These are phyloP conservation scores for Nakazawaea wyomingensis DNA, from an alignment of 805 yeast genomes.

Conservation along the genomic window DNA sequence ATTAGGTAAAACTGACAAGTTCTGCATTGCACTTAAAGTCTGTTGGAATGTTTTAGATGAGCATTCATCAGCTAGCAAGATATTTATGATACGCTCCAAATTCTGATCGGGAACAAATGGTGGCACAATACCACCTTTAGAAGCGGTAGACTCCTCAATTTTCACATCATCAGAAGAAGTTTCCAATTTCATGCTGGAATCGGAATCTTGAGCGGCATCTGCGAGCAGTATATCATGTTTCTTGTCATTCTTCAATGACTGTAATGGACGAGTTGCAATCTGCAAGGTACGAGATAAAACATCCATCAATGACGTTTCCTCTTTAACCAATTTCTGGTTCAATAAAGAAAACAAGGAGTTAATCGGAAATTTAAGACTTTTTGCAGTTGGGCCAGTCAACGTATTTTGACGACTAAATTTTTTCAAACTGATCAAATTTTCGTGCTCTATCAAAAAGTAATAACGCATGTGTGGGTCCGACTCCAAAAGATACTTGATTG, in stretches of 20 bases:
- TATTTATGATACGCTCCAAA: conserved; percentile 56
- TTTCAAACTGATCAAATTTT: conserved; percentile 37
- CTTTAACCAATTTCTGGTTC: conserved; percentile 57
- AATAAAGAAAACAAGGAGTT: conserved; percentile 61
- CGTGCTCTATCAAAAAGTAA: conserved; percentile 78
- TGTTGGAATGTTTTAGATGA: conserved; percentile 81
- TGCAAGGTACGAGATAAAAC: conserved; percentile 69
- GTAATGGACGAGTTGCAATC: conserved; percentile 69
- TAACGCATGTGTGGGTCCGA: conserved; percentile 62
- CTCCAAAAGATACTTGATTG: conserved; percentile 65
- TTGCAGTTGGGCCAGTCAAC: conserved; percentile 27
- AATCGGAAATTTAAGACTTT: conserved; percentile 60
- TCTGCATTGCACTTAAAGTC: conserved; percentile 75
- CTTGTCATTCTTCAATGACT: conserved; percentile 42
- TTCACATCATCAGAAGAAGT: conserved; percentile 1
- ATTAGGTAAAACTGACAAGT: conserved; percentile 54
- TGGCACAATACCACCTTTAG: conserved; percentile 19
- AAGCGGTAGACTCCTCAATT: not conserved
- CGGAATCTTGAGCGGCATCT: conserved; percentile 1
- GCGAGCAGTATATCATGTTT: conserved; percentile 18
- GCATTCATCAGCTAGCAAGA: conserved; percentile 77
- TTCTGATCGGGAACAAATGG: conserved; percentile 64
- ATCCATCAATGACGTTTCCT: conserved; percentile 75
- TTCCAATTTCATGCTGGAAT: conserved; percentile 4
- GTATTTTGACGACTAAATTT: conserved; percentile 31